These are phyloP conservation scores for Dispira parvispora DNA, from an alignment of 192 early-diverging fungal genomes.

Conservation along the genomic window DNA sequence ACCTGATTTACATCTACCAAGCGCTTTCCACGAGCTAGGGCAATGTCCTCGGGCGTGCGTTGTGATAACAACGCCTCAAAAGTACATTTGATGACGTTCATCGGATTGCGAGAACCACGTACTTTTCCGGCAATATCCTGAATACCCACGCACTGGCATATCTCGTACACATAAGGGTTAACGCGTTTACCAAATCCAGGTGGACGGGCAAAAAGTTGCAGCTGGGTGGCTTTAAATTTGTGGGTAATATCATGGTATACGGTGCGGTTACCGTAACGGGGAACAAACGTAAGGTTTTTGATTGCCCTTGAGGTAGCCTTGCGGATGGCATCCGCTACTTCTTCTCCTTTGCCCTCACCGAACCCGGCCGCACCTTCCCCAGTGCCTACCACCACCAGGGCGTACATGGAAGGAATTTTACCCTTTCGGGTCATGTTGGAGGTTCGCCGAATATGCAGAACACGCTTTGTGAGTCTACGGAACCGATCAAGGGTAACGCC, in stretches of 20 bases:
- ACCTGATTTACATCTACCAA: slow-evolving; percentile 77
- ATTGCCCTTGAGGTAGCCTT: slow-evolving; percentile 81
- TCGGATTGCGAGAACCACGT: slow-evolving; percentile 78
- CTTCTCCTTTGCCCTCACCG: slow-evolving; percentile 78
- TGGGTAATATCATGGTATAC: slow-evolving; percentile 72
- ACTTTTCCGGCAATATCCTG: slow-evolving; percentile 84
- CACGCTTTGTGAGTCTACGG: slow-evolving; percentile 41
- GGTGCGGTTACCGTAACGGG: slow-evolving; percentile 87
- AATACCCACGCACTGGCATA: slow-evolving; percentile 85
- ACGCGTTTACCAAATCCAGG: slow-evolving; percentile 92
- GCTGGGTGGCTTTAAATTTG: slow-evolving; percentile 74
- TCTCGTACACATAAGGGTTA: slow-evolving; percentile 87
- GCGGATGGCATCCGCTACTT: slow-evolving; percentile 56
- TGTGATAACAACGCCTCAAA: slow-evolving; percentile 78
- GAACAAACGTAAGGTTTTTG: slow-evolving; percentile 67
- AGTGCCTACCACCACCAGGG: slow-evolving; percentile 90
- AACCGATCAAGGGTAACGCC: slow-evolving; percentile 36
- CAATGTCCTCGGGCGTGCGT: slow-evolving; percentile 70
- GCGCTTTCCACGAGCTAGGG: slow-evolving; percentile 67
- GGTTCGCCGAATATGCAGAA: slow-evolving; percentile 53
- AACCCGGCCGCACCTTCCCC: slow-evolving; percentile 81
- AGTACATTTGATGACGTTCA: slow-evolving; percentile 96
- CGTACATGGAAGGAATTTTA: slow-evolving; percentile 67
- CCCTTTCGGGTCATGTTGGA: slow-evolving; percentile 67
- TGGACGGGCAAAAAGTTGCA: slow-evolving; percentile 65